Conservation (phyloP, 192 early-diverging fungal genomes). For the Podila verticillata region DNA sequence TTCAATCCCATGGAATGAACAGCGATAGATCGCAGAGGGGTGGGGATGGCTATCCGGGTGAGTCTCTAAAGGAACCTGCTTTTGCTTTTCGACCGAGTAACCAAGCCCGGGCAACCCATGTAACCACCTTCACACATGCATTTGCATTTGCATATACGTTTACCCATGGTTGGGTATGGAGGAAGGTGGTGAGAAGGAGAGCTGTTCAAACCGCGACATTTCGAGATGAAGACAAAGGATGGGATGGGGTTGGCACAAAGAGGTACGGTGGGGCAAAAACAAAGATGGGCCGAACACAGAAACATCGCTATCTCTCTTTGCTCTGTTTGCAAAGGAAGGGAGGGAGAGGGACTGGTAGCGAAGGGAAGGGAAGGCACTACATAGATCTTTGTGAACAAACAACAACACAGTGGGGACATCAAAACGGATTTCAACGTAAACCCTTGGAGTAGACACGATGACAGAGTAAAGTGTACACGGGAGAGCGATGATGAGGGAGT, state of each 20-base stretch:
- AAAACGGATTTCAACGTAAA: not conserved
- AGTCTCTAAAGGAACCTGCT: no score
- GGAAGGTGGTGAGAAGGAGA: no score
- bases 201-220: no score
- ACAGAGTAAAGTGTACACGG: no score
- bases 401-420: no score
- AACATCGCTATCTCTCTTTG: not conserved
- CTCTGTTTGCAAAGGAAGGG: not conserved
- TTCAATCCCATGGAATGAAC: not conserved
- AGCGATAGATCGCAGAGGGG: not conserved
- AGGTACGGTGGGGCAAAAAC: not conserved
- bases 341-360: not conserved
- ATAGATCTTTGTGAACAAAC: not conserved
- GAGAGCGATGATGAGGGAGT: no score
- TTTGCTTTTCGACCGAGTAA: no score
- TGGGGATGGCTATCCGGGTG: not conserved
- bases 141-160: no score
- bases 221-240: not conserved
- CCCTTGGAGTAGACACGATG: not conserved
- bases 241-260: not conserved
- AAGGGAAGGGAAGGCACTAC: not conserved
- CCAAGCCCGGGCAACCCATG: no score
- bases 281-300: not conserved
- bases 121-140: no score
- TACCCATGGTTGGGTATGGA: no score